Evolutionary conservation across 306 rosid genomes (phyloP), one percentile per base, ranked within the genome.

Genomic region (Castanea crenata): DNA sequence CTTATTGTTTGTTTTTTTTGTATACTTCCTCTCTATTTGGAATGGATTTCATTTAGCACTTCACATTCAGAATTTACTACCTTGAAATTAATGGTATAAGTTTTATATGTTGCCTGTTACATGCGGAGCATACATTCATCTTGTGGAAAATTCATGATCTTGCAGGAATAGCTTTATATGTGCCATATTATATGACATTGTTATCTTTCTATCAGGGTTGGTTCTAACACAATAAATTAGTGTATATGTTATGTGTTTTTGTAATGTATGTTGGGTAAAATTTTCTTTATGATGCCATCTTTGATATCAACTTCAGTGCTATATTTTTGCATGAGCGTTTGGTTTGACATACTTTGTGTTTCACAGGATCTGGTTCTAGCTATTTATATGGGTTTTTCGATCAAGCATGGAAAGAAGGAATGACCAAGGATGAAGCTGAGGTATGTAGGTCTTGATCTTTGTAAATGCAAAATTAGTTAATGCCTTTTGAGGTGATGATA

Each of bases 371-470:
- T 82, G 99, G 99, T 68, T 96, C 98, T 78, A 96, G 98, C 87
- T 96, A 93, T 83, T 84, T 96, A 85, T 96, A 93, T 79, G 99
- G 98, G 2, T 96, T 96, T 86, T 93, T 90, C 58, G 99, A 93
- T 77, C 98, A 96, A 82, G 99, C 90, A 20, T 96, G 99, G 99
- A 96, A 74, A 87, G 98, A 96, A 61, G 99, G 96, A 84, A 93
- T 91, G 99, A 96, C 93, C 76, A 91, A 87, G 86, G 98, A 96
- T 7, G 99, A 96, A 87, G 98, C 99, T 32, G 99, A 96, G 97
- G 99, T 93, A 87, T 85, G 79, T 63, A 34, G 64, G 74, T 75
- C 59, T 82, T 63, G 25, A 38, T 78, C 52, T 29, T 77, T 79
- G 76, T 52, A 32, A 73, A 38, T 79, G 61, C 68, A 44, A 73